Conservation (phyloP, 768 basidiomycete genomes). For the Boletus fagicola region DNA sequence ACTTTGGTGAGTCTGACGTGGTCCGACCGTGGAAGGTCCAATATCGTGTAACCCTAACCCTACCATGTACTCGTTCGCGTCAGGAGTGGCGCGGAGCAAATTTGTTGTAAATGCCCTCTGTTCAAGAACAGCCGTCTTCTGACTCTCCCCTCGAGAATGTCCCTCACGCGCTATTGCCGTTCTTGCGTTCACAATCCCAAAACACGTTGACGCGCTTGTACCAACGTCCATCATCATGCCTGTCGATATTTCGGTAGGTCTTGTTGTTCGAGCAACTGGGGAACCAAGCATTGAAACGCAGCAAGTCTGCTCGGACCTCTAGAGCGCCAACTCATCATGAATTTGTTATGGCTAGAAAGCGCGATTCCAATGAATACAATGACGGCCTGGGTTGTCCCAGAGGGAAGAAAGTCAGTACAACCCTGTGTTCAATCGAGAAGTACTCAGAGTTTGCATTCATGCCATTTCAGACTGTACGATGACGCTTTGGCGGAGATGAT, state of each 20-base stretch:
- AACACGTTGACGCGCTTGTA: slow-evolving; percentile 77
- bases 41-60: slow-evolving; percentile 13
- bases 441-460: slow-evolving; percentile 4
- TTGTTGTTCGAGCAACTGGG: neutral
- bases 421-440: neutral
- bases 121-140: slow-evolving; percentile 19
- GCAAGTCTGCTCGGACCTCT: slow-evolving; percentile 70
- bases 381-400: slow-evolving; percentile 72
- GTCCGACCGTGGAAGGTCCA: no score
- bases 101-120: slow-evolving; percentile 24
- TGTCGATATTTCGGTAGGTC: slow-evolving; percentile 82
- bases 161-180: slow-evolving; percentile 71
- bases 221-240: slow-evolving; percentile 81
- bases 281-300: slow-evolving; percentile 5
- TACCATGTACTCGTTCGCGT: neutral
- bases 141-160: slow-evolving; percentile 22
- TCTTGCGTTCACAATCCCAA: slow-evolving; percentile 79
- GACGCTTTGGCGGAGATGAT: slow-evolving; percentile 61
- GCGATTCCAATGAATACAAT: slow-evolving; percentile 65
- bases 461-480: slow-evolving; percentile 60
- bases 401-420: slow-evolving; percentile 61
- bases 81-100: neutral
- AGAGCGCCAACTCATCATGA: slow-evolving; percentile 85
- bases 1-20: neutral
- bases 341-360: slow-evolving; percentile 83